These are phyloP conservation scores for Corchorus olitorius DNA, from an alignment of 345 rosid species.

Conservation along the genomic window DNA sequence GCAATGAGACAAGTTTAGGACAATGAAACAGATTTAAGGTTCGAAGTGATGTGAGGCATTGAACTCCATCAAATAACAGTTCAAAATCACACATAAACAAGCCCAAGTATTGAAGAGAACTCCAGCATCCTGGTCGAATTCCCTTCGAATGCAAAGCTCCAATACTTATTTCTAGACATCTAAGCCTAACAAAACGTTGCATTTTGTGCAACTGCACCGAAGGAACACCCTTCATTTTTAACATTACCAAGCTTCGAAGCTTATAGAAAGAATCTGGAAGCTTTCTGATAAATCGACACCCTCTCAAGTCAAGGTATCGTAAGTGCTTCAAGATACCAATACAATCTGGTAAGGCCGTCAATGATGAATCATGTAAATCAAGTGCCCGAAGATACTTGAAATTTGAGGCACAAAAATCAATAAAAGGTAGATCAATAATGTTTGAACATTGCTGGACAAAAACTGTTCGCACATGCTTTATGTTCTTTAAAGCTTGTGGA, in stretches of 20 bases:
- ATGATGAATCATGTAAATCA: not conserved
- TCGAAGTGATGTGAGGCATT: slow-evolving; percentile 7
- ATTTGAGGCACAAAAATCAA: not conserved
- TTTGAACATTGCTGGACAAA: not conserved
- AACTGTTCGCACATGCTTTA: not conserved
- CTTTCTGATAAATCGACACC: not conserved
- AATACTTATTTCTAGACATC: not conserved
- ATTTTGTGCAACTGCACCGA: too few species aligned
- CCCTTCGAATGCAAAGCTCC: not conserved
- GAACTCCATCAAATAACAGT: not conserved
- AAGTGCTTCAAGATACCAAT: not conserved
- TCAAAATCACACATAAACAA: not conserved
- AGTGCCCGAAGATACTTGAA: not conserved
- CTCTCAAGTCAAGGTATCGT: not conserved
- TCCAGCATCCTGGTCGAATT: not conserved
- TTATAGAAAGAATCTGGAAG: not conserved
- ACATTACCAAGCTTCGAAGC: not conserved
- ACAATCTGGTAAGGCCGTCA: not conserved
- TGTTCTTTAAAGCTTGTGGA: too few species aligned
- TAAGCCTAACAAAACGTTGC: not conserved
- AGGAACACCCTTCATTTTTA: too few species aligned
- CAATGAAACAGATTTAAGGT: not conserved
- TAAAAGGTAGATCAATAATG: not conserved
- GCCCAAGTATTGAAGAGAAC: not conserved
- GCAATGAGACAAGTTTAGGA: not conserved